A percentile compares a stretch with the other conserved stretches of the same genome.
These are phyloP conservation scores for Lachancea meyersii DNA, from an alignment of 805 yeast species.

Conservation along the genomic window DNA sequence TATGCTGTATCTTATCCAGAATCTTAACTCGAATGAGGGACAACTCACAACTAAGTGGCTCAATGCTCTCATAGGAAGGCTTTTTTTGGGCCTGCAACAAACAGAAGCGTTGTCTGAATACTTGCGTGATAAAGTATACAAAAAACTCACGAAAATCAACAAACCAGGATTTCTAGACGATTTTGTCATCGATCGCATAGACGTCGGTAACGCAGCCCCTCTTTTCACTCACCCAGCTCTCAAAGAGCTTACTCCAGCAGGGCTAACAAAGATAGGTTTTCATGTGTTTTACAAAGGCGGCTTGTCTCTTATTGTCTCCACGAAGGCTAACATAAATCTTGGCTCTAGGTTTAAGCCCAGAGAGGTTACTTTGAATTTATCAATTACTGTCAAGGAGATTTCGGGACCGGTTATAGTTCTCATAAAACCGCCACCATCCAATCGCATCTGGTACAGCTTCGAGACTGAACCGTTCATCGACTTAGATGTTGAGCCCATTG, in stretches of 20 bases:
- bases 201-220: slow-evolving; percentile 79
- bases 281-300: slow-evolving; percentile 69
- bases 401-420: slow-evolving; percentile 67
- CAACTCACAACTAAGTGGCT: slow-evolving; percentile 84
- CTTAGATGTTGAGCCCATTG: slow-evolving; percentile 81
- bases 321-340: slow-evolving; percentile 68
- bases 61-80: slow-evolving; percentile 78
- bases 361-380: slow-evolving; percentile 68
- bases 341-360: slow-evolving; percentile 70
- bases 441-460: slow-evolving; percentile 86
- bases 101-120: slow-evolving; percentile 59
- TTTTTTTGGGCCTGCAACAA: slow-evolving; percentile 69
- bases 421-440: slow-evolving; percentile 86
- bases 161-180: slow-evolving; percentile 86
- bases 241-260: slow-evolving; percentile 69
- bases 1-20: slow-evolving; percentile 66
- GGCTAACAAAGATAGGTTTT: slow-evolving; percentile 56
- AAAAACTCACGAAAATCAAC: slow-evolving; percentile 71
- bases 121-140: slow-evolving; percentile 53
- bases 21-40: slow-evolving; percentile 74
- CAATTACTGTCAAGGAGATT: slow-evolving; percentile 59
- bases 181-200: slow-evolving; percentile 62
- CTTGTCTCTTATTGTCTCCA: slow-evolving; percentile 68
- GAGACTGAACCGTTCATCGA: slow-evolving; percentile 70
- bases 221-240: slow-evolving; percentile 66